A percentile compares a stretch with the other conserved stretches of the same genome.
These are phyloP conservation scores for Penicillium vulpinum DNA, from an alignment of 2,329 filamentous ascomycete species.

Conservation along the genomic window DNA sequence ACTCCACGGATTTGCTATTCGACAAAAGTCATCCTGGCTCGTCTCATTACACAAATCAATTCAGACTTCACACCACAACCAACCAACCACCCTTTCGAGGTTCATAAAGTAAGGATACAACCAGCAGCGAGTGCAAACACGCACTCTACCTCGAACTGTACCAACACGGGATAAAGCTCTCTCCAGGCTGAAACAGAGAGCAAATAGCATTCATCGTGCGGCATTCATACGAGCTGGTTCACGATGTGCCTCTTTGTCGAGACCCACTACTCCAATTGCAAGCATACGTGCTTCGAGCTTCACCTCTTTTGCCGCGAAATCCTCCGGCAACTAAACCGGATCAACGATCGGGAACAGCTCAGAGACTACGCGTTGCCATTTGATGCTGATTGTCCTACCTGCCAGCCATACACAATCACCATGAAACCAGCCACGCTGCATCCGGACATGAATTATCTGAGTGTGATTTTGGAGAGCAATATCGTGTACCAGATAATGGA, in stretches of 20 bases:
- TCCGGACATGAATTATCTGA: neutral
- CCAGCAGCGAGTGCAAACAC: neutral
- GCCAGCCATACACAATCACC: slow-evolving; percentile 6
- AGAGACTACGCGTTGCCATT: slow-evolving; percentile 8
- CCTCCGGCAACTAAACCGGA: slow-evolving; percentile 29
- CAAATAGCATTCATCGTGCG: neutral
- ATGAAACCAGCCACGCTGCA: neutral
- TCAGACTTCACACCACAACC: neutral
- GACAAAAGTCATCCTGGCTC: neutral
- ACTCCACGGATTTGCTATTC: too few species aligned
- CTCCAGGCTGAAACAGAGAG: neutral
- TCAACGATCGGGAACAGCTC: slow-evolving; percentile 30
- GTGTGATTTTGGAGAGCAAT: slow-evolving; percentile 4
- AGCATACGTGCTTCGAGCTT: slow-evolving; percentile 25
- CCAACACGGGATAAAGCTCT: neutral
- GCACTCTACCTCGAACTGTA: neutral
- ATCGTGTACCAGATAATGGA: slow-evolving; percentile 13
- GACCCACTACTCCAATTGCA: slow-evolving; percentile 25
- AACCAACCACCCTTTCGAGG: neutral
- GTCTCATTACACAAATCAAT: neutral
- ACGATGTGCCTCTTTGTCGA: slow-evolving; percentile 33
- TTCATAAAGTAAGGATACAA: neutral
- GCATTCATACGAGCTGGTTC: neutral
- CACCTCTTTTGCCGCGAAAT: slow-evolving; percentile 25
- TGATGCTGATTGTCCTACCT: slow-evolving; percentile 8